Conservation (phyloP, 116 monocot genomes). For the Phalaenopsis hybrid region DNA sequence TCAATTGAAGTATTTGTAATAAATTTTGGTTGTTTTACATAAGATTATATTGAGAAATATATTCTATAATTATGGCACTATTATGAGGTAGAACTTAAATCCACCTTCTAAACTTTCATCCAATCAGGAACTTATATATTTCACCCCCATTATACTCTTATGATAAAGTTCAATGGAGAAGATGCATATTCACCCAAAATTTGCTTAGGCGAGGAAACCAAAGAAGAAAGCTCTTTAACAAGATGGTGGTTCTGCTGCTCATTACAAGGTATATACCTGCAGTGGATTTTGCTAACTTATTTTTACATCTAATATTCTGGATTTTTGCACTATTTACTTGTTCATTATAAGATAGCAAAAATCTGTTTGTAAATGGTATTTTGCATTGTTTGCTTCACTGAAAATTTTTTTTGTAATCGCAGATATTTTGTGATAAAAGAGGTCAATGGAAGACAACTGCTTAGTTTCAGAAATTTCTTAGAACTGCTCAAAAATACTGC, state of each 20-base stretch:
- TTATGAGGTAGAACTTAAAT: too few relatives aligned
- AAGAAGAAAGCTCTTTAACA: constrained; percentile 14
- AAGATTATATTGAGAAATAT: too few relatives aligned
- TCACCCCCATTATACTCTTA: too few relatives aligned
- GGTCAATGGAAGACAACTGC: constrained; percentile 66
- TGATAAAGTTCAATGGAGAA: too few relatives aligned
- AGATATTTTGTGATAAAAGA: constrained; percentile 78
- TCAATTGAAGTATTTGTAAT: too few relatives aligned
- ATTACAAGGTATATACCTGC: constrained; percentile 64
- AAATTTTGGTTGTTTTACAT: too few relatives aligned
- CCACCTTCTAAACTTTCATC: too few relatives aligned
- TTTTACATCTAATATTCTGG: background rate
- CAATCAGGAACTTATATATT: too few relatives aligned
- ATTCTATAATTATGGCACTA: too few relatives aligned
- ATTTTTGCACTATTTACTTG: background rate
- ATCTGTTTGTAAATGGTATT: background rate
- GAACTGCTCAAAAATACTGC: constrained; percentile 65
- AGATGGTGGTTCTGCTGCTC: constrained; percentile 95
- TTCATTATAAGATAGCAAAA: background rate
- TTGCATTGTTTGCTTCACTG: background rate
- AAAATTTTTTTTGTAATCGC: background rate
- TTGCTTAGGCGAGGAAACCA: too few relatives aligned
- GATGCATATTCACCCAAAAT: too few relatives aligned
- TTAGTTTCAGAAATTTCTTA: constrained; percentile 58
- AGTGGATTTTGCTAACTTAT: background rate